Percentiles rank a stretch among this genome's conserved stretches.
These are phyloP conservation scores for Plantago ovata DNA, from an alignment of 257 asterid species.

Conservation along the genomic window DNA sequence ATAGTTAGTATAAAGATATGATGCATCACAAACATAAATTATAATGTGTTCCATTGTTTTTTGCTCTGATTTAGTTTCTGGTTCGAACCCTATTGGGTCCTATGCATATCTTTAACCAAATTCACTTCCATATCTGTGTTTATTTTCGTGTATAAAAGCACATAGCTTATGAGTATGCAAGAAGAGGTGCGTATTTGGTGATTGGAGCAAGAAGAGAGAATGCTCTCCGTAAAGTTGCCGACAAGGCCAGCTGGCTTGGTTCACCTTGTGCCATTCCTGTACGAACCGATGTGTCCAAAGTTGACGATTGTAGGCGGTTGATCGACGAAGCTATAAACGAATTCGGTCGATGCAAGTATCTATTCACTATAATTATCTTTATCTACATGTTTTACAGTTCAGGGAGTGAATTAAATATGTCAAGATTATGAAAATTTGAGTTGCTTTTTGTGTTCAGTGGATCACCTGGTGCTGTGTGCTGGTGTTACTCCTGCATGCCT, in stretches of 20 bases:
- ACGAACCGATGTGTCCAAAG: conserved; percentile 44
- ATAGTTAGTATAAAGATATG: too few species aligned
- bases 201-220: conserved; percentile 52
- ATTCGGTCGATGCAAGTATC: conserved; percentile 41
- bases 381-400: not conserved
- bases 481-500: conserved; percentile 37
- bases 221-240: conserved; percentile 44
- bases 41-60: too few species aligned
- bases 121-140: too few species aligned
- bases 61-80: too few species aligned
- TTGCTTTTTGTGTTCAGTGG: conserved; percentile 36
- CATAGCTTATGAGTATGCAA: conserved; percentile 57
- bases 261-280: conserved; percentile 40
- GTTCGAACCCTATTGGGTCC: too few species aligned
- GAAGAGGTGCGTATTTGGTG: conserved; percentile 50
- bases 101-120: too few species aligned
- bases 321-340: conserved; percentile 50
- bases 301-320: conserved; percentile 42
- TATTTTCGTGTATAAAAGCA: conserved; percentile 27
- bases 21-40: too few species aligned
- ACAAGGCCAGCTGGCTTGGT: conserved; percentile 38
- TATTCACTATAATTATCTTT: not conserved
- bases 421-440: not conserved
- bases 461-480: conserved; percentile 56
- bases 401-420: not conserved